phyloP scores from a whole-genome alignment of 768 basidiomycete species.

The Mycena crocata region DNA sequence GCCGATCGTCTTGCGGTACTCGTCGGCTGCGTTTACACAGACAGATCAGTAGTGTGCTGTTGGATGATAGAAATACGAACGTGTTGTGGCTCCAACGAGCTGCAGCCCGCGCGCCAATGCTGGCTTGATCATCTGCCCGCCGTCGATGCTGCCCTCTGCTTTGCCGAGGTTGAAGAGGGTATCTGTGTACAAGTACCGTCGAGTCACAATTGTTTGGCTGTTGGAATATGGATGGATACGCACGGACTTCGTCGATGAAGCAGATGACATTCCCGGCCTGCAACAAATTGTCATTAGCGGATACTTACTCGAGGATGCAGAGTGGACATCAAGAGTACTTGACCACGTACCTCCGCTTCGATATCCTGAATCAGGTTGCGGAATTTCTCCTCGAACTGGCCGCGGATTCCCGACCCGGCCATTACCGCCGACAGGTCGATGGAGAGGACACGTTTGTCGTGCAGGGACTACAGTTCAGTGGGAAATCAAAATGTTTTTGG shows the following conservation, averaged over 20 bases:
- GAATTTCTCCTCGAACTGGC: slow-evolving; percentile 95
- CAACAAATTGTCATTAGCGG: not conserved
- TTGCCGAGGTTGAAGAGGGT: slow-evolving; percentile 91
- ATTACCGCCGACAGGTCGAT: slow-evolving; percentile 87
- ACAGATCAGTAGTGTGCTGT: no score
- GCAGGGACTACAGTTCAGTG: slow-evolving; percentile 69
- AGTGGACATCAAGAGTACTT: not conserved
- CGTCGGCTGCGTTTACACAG: slow-evolving; percentile 71
- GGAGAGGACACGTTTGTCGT: slow-evolving; percentile 88
- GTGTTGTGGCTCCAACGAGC: slow-evolving; percentile 91
- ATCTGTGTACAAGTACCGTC: slow-evolving; percentile 58
- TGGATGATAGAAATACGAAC: slow-evolving; percentile 52
- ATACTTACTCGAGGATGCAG: no score
- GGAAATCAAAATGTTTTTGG: not conserved
- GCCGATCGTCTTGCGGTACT: slow-evolving; percentile 91
- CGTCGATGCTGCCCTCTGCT: slow-evolving; percentile 91
- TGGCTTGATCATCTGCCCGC: slow-evolving; percentile 94
- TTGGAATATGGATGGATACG: slow-evolving; percentile 45
- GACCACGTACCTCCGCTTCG: slow-evolving; percentile 76
- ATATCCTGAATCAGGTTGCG: slow-evolving; percentile 91
- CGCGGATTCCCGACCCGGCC: slow-evolving; percentile 91
- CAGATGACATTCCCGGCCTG: slow-evolving; percentile 85
- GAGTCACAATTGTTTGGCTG: not conserved
- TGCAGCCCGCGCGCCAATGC: slow-evolving; percentile 89
- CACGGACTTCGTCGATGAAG: slow-evolving; percentile 95